phyloP scores from a whole-genome alignment of 2,329 filamentous ascomycete genomes.

The Aspergillus tubingensis region DNA sequence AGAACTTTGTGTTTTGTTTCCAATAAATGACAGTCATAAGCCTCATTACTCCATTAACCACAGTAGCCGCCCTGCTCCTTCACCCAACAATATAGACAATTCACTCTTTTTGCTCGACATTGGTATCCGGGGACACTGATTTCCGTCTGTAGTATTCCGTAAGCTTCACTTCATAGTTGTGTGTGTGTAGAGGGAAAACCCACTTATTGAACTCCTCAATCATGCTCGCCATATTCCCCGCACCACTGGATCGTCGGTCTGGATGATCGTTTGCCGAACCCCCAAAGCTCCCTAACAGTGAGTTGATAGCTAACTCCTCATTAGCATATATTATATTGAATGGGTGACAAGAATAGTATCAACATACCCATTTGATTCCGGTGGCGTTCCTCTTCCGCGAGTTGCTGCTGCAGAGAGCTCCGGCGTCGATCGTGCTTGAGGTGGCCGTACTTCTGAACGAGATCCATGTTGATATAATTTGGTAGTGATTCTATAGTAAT shows the following conservation, averaged over 20 bases:
- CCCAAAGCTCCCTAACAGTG: constrained; percentile 49
- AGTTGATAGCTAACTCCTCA: constrained; percentile 47
- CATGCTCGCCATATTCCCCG: constrained; percentile 36
- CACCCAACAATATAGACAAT: neutral
- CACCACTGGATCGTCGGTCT: constrained; percentile 18
- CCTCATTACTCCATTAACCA: neutral
- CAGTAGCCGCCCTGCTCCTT: neutral
- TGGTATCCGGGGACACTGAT: neutral
- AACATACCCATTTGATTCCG: constrained; percentile 13
- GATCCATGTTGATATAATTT: constrained; percentile 9
- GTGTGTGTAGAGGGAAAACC: neutral
- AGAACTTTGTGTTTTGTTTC: neutral
- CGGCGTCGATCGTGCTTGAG: constrained; percentile 12
- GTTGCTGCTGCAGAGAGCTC: constrained; percentile 4
- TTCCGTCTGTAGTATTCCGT: neutral
- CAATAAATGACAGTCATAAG: neutral
- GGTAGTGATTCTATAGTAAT: neutral
- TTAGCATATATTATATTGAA: neutral
- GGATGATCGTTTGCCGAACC: constrained; percentile 19
- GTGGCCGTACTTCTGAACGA: constrained; percentile 18
- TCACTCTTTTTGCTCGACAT: neutral
- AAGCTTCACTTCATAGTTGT: neutral
- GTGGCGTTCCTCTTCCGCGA: constrained; percentile 1
- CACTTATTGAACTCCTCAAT: constrained; percentile 45
- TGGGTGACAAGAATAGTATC: neutral